These are phyloP conservation scores for Arxiozyma bovina DNA, from an alignment of 1,139 yeast genomes.

Conservation along the genomic window DNA sequence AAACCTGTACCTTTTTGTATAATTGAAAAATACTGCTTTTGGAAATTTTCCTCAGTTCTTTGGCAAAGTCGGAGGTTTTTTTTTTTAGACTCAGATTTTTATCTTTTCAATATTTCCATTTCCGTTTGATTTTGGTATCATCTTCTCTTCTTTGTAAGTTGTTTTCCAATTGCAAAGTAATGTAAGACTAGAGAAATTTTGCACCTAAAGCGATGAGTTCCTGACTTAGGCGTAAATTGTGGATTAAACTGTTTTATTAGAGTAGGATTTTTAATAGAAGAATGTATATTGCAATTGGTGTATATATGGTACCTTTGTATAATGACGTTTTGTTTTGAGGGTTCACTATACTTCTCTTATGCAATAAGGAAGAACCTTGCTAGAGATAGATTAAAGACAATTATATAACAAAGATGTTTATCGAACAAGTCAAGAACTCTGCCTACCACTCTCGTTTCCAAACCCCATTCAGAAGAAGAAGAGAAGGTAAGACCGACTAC, in stretches of 20 bases:
- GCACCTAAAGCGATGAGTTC: neutral
- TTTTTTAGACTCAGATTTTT: neutral
- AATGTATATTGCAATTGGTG: no score
- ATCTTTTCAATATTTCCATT: no score
- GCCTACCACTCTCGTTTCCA: conserved; percentile 99
- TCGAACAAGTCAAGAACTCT: conserved; percentile 61
- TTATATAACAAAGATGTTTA: conserved; percentile 49
- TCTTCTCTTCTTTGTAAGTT: no score
- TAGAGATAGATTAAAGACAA: conserved; percentile 6
- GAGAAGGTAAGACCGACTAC: conserved; percentile 99
- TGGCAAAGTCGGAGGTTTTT: neutral
- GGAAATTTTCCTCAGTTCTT: neutral
- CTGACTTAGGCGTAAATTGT: neutral
- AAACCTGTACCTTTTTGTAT: neutral
- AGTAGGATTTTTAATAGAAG: no score
- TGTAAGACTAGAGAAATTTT: neutral
- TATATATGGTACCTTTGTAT: neutral
- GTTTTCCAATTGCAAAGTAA: neutral
- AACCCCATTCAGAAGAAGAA: conserved; percentile 99
- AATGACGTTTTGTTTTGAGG: neutral
- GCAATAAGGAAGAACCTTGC: neutral
- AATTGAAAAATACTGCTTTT: neutral
- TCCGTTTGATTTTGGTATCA: no score
- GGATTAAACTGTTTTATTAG: no score
- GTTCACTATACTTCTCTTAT: no score